These are phyloP conservation scores for Gaeumannomyces tritici DNA, from an alignment of 2,329 filamentous ascomycete species.

Conservation along the genomic window DNA sequence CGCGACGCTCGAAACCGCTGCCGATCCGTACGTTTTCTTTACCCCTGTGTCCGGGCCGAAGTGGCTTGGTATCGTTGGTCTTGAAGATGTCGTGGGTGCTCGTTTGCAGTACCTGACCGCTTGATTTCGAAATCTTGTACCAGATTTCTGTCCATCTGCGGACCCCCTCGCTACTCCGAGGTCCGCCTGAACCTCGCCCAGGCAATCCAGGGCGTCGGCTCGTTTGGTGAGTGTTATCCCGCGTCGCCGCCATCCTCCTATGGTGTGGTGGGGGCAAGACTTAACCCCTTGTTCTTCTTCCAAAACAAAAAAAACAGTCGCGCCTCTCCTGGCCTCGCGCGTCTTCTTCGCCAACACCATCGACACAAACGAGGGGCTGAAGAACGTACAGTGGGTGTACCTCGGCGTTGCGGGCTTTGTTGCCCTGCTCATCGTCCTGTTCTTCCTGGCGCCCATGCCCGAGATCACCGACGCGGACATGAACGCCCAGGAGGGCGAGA, in stretches of 20 bases:
- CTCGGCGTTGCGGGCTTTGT: constrained; percentile 53
- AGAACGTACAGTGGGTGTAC: constrained; percentile 56
- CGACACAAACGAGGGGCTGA: constrained; percentile 35
- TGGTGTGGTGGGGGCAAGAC: not conserved
- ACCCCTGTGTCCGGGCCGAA: too few species aligned
- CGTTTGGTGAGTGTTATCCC: constrained; percentile 23
- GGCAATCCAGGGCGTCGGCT: constrained; percentile 48
- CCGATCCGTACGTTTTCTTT: constrained; percentile 34
- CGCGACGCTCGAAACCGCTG: constrained; percentile 47
- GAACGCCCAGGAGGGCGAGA: constrained; percentile 37
- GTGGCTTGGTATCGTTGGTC: too few species aligned
- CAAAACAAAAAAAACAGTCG: constrained; percentile 19
- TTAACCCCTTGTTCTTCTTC: not conserved
- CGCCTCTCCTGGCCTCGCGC: constrained; percentile 47
- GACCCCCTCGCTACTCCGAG: constrained; percentile 48
- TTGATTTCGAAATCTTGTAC: not conserved
- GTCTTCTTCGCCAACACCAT: constrained; percentile 51
- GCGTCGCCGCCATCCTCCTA: not conserved
- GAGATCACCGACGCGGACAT: constrained; percentile 54
- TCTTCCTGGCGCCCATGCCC: constrained; percentile 42
- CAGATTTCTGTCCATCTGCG: constrained; percentile 37
- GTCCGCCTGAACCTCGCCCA: constrained; percentile 50
- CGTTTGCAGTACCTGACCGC: not conserved
- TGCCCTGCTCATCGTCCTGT: constrained; percentile 43
- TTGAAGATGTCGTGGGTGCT: too few species aligned